These are phyloP conservation scores for Rosa lucieae DNA, from an alignment of 306 rosid species.

Conservation along the genomic window DNA sequence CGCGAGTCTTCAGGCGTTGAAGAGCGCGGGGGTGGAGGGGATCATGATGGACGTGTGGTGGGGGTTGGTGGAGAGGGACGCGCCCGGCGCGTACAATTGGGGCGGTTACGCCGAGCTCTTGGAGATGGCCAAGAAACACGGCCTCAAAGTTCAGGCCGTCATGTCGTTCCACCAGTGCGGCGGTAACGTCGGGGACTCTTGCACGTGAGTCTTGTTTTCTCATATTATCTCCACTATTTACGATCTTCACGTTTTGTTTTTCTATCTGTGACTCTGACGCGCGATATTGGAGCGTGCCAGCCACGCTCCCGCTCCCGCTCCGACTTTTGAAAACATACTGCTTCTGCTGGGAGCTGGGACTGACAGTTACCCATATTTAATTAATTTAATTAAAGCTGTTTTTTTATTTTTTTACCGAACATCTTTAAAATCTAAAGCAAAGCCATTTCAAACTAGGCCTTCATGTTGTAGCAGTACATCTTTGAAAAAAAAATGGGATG, in stretches of 20 bases:
- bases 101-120: conserved; percentile 78
- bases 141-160: conserved; percentile 93
- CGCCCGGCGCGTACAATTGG: conserved; percentile 79
- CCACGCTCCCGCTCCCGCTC: background rate
- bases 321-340: too few species aligned
- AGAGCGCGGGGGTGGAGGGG: conserved; percentile 94
- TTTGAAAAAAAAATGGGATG: too few species aligned
- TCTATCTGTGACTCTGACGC: background rate
- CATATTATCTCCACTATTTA: background rate
- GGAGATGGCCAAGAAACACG: conserved; percentile 90
- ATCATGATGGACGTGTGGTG: conserved; percentile 99
- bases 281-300: background rate
- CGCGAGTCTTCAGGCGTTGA: conserved; percentile 80
- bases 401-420: too few species aligned
- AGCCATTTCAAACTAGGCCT: too few species aligned
- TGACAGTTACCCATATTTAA: too few species aligned
- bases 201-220: conserved; percentile 45
- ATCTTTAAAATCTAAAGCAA: too few species aligned
- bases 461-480: too few species aligned
- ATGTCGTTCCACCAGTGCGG: conserved; percentile 98
- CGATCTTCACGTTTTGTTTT: background rate
- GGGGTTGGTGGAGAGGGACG: conserved; percentile 91
- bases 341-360: too few species aligned
- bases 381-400: too few species aligned
- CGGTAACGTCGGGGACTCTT: conserved; percentile 97